A percentile compares a stretch with the other conserved stretches of the same genome.
Evolutionary conservation across 2,329 filamentous ascomycete genomes (phyloP).

Genomic region (Geosmithia morbida): DNA sequence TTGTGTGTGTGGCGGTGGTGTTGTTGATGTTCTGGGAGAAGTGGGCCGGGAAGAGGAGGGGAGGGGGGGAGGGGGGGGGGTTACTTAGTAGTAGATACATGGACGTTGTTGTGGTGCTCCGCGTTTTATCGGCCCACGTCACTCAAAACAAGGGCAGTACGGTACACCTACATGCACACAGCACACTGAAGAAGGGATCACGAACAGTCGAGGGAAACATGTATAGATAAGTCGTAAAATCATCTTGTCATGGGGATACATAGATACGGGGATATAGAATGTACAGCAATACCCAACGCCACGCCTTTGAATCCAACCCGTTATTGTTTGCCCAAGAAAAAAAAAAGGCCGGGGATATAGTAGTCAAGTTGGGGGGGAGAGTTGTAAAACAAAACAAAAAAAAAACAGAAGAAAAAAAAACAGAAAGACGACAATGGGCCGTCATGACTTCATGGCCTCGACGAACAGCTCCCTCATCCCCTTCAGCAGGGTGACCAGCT

Average conservation of each 20-base stretch:
- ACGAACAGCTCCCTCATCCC: constrained; percentile 72
- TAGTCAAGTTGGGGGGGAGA: too few species aligned
- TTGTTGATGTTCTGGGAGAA: not conserved
- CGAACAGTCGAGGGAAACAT: too few species aligned
- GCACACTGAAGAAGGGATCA: too few species aligned
- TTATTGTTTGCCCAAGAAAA: not conserved
- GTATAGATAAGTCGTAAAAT: not conserved
- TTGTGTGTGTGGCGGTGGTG: constrained; percentile 1
- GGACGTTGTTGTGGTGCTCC: too few species aligned
- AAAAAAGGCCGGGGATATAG: too few species aligned
- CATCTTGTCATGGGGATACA: not conserved
- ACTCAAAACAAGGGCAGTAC: too few species aligned
- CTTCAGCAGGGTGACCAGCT: constrained; percentile 60
- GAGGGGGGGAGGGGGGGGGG: too few species aligned
- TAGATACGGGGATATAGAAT: not conserved
- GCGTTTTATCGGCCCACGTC: too few species aligned
- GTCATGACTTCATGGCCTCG: constrained; percentile 43
- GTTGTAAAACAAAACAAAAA: not conserved
- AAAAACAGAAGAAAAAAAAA: not conserved
- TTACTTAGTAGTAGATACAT: too few species aligned
- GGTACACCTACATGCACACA: too few species aligned
- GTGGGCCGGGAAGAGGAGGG: too few species aligned
- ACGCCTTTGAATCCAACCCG: not conserved
- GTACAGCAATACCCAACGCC: not conserved
- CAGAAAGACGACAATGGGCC: not conserved